Base-by-base conservation (phyloP, 208 protist genomes). In the Strigomonas galati region DNA sequence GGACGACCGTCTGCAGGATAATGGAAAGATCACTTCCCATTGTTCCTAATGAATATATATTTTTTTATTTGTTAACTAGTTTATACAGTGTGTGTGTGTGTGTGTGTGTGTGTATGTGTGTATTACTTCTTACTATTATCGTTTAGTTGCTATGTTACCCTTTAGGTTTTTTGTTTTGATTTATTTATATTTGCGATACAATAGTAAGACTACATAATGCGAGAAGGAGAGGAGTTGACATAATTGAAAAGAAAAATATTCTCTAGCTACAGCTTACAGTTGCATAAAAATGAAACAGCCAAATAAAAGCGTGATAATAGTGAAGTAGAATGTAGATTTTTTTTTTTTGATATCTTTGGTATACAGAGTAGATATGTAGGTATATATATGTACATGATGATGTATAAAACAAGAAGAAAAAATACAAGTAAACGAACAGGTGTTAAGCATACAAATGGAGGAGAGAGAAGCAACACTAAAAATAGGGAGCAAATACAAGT, bases 11-110 rank as follows among this genome's bases (percentile, higher is more conserved):
- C 24, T 72, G 73, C 17, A 79, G 24, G 26, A 79, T 67, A 69
- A 84, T 69, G 37, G 78, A 84, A 43, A 84, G 67, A 71, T 79
- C 78, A 43, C 63, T 74, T 44, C 78, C 78, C 78, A 84, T 84
- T 2, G 28, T 15, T 24, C n/a, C 12, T 27, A 24, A 3, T 53
- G 6, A n/a, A n/a, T n/a, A 53, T 46, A 37, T 3, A 49, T 46
- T 46, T 46, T 17, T 46, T 46, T 19, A n/a, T 46, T 46, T n/a
- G 10, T 4, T 4, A 40, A 40, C 7, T 40, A 14, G 35, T 40
- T 10, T 14, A 40, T 40, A 10, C 4, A 17, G n/a, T n/a, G n/a
- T n/a, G n/a, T n/a, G n/a, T n/a, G n/a, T n/a, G n/a, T n/a, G n/a
- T n/a, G n/a, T n/a, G n/a, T n/a, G n/a, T n/a, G n/a, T n/a, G n/a